Conservation (phyloP, 768 basidiomycete genomes). For the Psilocybe cyanescens region DNA sequence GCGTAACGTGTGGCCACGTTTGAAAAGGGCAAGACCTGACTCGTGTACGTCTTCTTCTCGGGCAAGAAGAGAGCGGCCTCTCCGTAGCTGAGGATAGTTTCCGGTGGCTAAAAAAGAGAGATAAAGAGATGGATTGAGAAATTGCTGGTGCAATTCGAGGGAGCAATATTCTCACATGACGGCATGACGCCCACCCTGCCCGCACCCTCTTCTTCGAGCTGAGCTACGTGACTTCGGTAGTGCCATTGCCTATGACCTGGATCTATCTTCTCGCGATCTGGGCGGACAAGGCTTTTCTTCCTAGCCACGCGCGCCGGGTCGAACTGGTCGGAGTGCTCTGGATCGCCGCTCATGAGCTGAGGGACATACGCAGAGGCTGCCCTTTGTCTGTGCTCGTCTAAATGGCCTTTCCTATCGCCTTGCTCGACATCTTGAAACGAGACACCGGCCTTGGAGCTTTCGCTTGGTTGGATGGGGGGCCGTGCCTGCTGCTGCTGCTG, state of each 20-base stretch:
- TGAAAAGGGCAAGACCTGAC: slow-evolving; percentile 91
- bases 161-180: slow-evolving; percentile 64
- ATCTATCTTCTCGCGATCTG: slow-evolving; percentile 96
- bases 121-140: slow-evolving; percentile 13
- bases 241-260: slow-evolving; percentile 94
- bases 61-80: slow-evolving; percentile 88
- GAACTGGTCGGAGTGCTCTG: slow-evolving; percentile 43
- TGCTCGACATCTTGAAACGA: slow-evolving; percentile 73
- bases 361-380: slow-evolving; percentile 49
- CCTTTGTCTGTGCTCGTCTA: slow-evolving; percentile 60
- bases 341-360: slow-evolving; percentile 33
- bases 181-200: slow-evolving; percentile 73
- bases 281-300: slow-evolving; percentile 91
- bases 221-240: slow-evolving; percentile 86
- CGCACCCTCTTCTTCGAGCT: slow-evolving; percentile 70
- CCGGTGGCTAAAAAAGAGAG: slow-evolving; percentile 62
- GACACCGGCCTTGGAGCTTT: slow-evolving; percentile 50
- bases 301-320: slow-evolving; percentile 63
- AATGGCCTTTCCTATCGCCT: slow-evolving; percentile 64
- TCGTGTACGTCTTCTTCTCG: slow-evolving; percentile 92
- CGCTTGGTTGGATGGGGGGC: slow-evolving; percentile 36
- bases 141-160: slow-evolving; percentile 14
- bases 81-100: slow-evolving; percentile 77
- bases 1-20: slow-evolving; percentile 79
- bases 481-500: slow-evolving; percentile 30